Percentiles rank a stretch among this genome's conserved stretches.
Evolutionary conservation across 768 basidiomycete species (phyloP).

Genomic region (Calocybe indica): DNA sequence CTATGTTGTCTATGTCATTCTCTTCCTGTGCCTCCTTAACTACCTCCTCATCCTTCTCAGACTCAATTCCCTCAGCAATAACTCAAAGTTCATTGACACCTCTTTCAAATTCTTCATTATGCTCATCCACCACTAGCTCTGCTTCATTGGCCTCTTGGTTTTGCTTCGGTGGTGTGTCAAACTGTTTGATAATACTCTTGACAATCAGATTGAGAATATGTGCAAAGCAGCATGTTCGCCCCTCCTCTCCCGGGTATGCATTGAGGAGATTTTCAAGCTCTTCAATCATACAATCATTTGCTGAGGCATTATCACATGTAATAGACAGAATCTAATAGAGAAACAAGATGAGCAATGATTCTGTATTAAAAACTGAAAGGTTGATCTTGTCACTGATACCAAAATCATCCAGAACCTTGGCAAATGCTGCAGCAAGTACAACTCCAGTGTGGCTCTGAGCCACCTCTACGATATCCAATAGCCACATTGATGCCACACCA

Average conservation of each 20-base stretch:
- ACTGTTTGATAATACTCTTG: conserved; percentile 21
- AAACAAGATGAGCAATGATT: background rate
- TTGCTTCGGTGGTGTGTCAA: conserved; percentile 26
- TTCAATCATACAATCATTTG: conserved; percentile 28
- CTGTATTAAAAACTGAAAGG: background rate
- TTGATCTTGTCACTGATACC: conserved; percentile 27
- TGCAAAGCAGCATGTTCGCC: conserved; percentile 24
- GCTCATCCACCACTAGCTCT: no score
- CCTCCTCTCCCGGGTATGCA: conserved; percentile 11
- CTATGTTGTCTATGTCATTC: background rate
- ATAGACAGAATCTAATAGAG: conserved; percentile 21
- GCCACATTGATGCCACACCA: conserved; percentile 6
- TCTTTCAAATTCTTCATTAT: no score
- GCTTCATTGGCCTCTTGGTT: no score
- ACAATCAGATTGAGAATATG: conserved; percentile 30
- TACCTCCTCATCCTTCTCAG: background rate
- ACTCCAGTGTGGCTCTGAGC: conserved; percentile 25
- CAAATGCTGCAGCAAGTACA: conserved; percentile 27
- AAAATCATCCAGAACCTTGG: conserved; percentile 25
- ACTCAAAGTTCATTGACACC: no score
- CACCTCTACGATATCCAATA: conserved; percentile 28
- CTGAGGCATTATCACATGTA: conserved; percentile 28
- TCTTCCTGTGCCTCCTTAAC: background rate
- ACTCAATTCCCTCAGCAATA: background rate
- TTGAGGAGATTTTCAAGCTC: conserved; percentile 16